phyloP scores from a whole-genome alignment of 2,329 filamentous ascomycete genomes.

The Fusarium chlamydosporum region DNA sequence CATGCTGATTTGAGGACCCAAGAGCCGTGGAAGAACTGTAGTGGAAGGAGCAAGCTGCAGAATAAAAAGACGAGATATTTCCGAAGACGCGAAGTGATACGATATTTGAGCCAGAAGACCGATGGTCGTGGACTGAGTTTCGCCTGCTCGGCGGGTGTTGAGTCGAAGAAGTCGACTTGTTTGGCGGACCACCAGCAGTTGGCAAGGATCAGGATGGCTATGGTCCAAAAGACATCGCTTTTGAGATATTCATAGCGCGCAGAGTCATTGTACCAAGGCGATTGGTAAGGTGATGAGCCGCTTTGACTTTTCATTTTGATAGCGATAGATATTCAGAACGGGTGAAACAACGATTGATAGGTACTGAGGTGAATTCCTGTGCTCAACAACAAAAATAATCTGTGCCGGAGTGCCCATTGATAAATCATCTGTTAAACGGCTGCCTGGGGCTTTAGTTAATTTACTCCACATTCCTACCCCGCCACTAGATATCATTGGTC shows the following conservation, averaged over 20 bases:
- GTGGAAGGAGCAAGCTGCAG: constrained; percentile 1
- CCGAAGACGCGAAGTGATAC: constrained; percentile 22
- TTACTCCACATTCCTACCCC: constrained; percentile 8
- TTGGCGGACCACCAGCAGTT: constrained; percentile 30
- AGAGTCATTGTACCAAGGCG: constrained; percentile 31
- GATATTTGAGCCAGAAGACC: constrained; percentile 8
- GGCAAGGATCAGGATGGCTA: constrained; percentile 18
- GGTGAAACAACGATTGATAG: rapidly evolving
- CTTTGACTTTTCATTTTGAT: constrained; percentile 4
- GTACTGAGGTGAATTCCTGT: too few species aligned
- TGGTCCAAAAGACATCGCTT: constrained; percentile 36
- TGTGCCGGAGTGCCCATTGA: background rate
- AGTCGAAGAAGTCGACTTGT: constrained; percentile 16
- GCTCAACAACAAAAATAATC: too few species aligned
- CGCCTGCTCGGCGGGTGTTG: background rate
- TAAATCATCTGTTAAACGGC: constrained; percentile 7
- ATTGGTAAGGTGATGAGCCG: background rate
- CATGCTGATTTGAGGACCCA: constrained; percentile 33
- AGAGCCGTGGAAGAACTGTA: constrained; percentile 24
- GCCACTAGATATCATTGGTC: background rate
- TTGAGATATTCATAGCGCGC: constrained; percentile 29
- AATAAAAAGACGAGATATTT: background rate
- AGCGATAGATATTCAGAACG: too few species aligned
- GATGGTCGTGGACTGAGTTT: background rate
- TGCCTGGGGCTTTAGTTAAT: constrained; percentile 10